phyloP scores from a whole-genome alignment of 257 asterid species.

The Nicotiana noctiflora region DNA sequence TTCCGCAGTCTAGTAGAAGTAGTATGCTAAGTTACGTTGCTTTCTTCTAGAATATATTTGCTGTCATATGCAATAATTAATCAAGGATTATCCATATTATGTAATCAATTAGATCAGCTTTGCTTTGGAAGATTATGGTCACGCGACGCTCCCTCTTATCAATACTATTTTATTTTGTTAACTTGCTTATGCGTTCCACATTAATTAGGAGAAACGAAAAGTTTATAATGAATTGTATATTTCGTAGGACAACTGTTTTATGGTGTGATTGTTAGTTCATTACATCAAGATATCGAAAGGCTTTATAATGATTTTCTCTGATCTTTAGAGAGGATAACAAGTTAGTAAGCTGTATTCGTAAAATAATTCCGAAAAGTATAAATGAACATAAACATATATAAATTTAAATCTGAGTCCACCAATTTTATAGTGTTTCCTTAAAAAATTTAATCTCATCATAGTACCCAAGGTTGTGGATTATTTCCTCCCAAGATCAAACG shows the following conservation, averaged over 20 bases:
- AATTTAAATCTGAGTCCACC: too few species aligned
- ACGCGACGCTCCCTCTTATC: background rate
- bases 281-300: too few species aligned
- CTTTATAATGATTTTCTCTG: too few species aligned
- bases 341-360: too few species aligned
- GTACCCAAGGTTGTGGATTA: too few species aligned
- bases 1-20: background rate
- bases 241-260: background rate
- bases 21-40: background rate
- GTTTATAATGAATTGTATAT: background rate
- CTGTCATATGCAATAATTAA: background rate
- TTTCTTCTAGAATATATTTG: slow-evolving; percentile 23
- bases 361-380: too few species aligned
- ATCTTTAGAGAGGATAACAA: too few species aligned
- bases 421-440: too few species aligned
- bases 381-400: too few species aligned
- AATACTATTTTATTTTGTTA: background rate
- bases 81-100: background rate
- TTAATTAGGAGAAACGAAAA: background rate
- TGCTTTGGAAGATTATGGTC: background rate
- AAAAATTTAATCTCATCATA: too few species aligned
- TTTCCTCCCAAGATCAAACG: too few species aligned
- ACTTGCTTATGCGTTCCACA: background rate
- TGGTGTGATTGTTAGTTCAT: background rate
- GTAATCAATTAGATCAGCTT: slow-evolving; percentile 5